Percentiles rank a stretch among this genome's conserved stretches.
These are phyloP conservation scores for Dictyostelium citrinum DNA, from an alignment of 78 protist species.

Conservation along the genomic window DNA sequence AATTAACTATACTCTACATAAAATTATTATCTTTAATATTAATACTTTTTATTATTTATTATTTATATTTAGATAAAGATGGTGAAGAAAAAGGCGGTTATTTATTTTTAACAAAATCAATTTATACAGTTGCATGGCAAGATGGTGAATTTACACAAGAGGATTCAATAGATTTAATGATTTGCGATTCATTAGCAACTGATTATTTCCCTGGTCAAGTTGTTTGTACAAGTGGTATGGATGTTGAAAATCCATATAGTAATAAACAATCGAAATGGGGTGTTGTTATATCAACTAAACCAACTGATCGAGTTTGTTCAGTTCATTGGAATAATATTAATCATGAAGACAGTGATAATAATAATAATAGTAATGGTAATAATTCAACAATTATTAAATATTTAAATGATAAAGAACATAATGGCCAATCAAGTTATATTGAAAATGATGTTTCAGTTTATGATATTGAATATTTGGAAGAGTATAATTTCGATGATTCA, in stretches of 20 bases:
- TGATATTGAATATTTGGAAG: constrained; percentile 26
- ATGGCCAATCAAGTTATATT: not conserved
- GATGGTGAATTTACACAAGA: constrained; percentile 53
- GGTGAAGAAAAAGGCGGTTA: constrained; percentile 35
- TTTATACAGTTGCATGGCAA: constrained; percentile 28
- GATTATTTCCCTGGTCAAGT: constrained; percentile 71
- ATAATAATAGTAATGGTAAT: not conserved
- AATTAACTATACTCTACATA: too few species aligned
- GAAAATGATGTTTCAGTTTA: constrained; percentile 52
- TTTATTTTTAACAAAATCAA: constrained; percentile 19
- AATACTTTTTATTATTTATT: not conserved
- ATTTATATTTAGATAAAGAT: not conserved
- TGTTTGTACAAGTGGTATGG: not conserved
- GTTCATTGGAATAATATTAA: constrained; percentile 30
- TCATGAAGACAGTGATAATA: not conserved
- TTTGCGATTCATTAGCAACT: constrained; percentile 25
- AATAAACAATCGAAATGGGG: constrained; percentile 33
- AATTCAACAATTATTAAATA: not conserved
- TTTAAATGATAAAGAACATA: not conserved
- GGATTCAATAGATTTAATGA: not conserved
- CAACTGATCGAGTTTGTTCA: constrained; percentile 18
- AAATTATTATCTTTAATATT: too few species aligned
- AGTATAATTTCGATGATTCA: constrained; percentile 58
- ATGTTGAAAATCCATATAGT: not conserved
- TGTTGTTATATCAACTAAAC: constrained; percentile 1